A percentile compares a stretch with the other conserved stretches of the same genome.
phyloP scores from a whole-genome alignment of 371 early-diverging fungal genomes.

The Batkoa obscura region DNA sequence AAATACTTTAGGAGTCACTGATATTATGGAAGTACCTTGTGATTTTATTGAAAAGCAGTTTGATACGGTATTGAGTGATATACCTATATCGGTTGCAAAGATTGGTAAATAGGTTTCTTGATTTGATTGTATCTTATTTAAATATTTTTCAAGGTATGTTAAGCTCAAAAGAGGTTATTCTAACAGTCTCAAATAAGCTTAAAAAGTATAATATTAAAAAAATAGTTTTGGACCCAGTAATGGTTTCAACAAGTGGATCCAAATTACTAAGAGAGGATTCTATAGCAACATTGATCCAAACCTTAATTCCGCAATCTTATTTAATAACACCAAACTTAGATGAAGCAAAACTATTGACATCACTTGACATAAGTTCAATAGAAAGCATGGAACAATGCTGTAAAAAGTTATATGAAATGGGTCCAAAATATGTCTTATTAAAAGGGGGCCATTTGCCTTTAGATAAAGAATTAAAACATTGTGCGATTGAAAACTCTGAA shows the following conservation, averaged over 20 bases:
- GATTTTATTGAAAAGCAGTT: slow-evolving; percentile 51
- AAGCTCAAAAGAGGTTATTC: slow-evolving; percentile 35
- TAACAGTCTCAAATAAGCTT: slow-evolving; percentile 24
- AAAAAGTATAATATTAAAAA: slow-evolving; percentile 15
- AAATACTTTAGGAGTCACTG: slow-evolving; percentile 58
- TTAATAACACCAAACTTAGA: slow-evolving; percentile 66
- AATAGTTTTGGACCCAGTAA: slow-evolving; percentile 68
- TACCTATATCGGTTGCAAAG: slow-evolving; percentile 57
- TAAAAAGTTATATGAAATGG: slow-evolving; percentile 19
- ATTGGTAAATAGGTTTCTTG: slow-evolving; percentile 23
- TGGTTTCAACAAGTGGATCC: slow-evolving; percentile 60
- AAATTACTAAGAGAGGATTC: slow-evolving; percentile 40
- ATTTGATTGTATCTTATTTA: not conserved
- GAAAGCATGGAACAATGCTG: slow-evolving; percentile 32
- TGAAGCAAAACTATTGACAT: slow-evolving; percentile 45
- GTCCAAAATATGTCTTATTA: slow-evolving; percentile 35
- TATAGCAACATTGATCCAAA: slow-evolving; percentile 22
- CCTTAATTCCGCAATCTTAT: slow-evolving; percentile 42
- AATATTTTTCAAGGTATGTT: slow-evolving; percentile 35
- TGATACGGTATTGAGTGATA: slow-evolving; percentile 47
- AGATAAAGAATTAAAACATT: slow-evolving; percentile 8
- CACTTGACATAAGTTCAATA: slow-evolving; percentile 21
- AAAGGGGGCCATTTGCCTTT: slow-evolving; percentile 69
- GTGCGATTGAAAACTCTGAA: not conserved
- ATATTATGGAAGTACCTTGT: slow-evolving; percentile 33